Evolutionary conservation across 2,329 filamentous ascomycete species (phyloP).

Genomic region (Esteya vermicola): DNA sequence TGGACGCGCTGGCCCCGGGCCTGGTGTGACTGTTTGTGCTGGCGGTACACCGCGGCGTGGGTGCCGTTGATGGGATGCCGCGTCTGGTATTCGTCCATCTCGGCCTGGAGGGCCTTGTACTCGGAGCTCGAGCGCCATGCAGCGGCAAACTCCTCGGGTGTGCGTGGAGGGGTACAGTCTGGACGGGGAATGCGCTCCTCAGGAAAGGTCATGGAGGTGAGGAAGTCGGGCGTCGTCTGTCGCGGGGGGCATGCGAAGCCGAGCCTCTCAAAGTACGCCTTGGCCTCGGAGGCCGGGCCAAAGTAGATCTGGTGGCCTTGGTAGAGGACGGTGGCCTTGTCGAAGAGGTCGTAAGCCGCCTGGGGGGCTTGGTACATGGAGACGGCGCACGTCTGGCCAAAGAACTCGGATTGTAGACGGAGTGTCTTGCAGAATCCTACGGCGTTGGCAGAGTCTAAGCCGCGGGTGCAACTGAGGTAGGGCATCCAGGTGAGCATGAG

Average conservation of each 20-base stretch:
- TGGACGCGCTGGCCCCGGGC: conserved; percentile 44
- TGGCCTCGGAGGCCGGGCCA: conserved; percentile 43
- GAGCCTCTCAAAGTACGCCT: conserved; percentile 49
- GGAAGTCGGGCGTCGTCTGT: conserved; percentile 57
- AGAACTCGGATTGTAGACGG: conserved; percentile 51
- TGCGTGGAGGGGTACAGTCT: conserved; percentile 41
- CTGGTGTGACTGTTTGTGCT: conserved; percentile 36
- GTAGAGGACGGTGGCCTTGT: conserved; percentile 43
- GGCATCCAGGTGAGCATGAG: conserved; percentile 53
- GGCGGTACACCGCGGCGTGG: conserved; percentile 40
- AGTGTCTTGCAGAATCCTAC: conserved; percentile 61
- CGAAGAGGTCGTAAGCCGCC: conserved; percentile 47
- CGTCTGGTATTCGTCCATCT: conserved; percentile 40
- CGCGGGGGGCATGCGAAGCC: conserved; percentile 53
- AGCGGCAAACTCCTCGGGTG: conserved; percentile 52
- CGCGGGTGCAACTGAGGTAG: conserved; percentile 62
- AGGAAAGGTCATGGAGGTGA: conserved; percentile 53
- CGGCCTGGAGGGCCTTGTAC: conserved; percentile 32
- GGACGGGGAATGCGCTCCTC: conserved; percentile 38
- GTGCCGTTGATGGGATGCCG: conserved; percentile 36
- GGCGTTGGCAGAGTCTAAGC: conserved; percentile 60
- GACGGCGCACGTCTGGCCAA: conserved; percentile 48
- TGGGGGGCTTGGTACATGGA: conserved; percentile 60
- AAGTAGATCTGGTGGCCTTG: conserved; percentile 48
- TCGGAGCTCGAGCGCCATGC: conserved; percentile 40